Evolutionary conservation across 352 stramenopile genomes (phyloP).

Genomic region (Phytophthora boehmeriae): DNA sequence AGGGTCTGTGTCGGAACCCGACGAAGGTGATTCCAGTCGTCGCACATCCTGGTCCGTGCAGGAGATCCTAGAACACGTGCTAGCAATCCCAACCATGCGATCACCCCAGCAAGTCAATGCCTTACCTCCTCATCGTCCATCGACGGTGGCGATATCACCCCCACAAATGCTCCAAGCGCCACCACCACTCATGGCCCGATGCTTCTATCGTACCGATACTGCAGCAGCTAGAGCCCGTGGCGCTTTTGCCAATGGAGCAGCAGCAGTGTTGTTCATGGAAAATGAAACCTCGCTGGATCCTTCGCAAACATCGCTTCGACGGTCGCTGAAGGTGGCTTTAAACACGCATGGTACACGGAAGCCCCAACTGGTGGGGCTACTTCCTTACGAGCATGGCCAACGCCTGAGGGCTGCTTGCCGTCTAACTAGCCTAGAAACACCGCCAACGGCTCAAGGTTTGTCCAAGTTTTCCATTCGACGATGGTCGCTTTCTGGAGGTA

Average conservation of each 20-base stretch:
- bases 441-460: slow-evolving; percentile 6
- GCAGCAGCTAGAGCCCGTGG: slow-evolving; percentile 34
- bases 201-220: slow-evolving; percentile 59
- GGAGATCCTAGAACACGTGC: slow-evolving; percentile 18
- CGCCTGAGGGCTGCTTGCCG: slow-evolving; percentile 25
- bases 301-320: slow-evolving; percentile 36
- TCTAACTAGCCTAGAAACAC: slow-evolving; percentile 11
- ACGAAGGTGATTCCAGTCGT: slow-evolving; percentile 29
- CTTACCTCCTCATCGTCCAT: slow-evolving; percentile 16
- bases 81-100: slow-evolving; percentile 9
- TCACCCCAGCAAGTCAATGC: slow-evolving; percentile 4
- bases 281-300: slow-evolving; percentile 28
- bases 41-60: slow-evolving; percentile 36
- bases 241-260: slow-evolving; percentile 53
- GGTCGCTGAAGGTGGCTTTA: slow-evolving; percentile 11
- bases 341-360: slow-evolving; percentile 12
- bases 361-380: slow-evolving; percentile 28
- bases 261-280: slow-evolving; percentile 54
- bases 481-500: slow-evolving; percentile 15
- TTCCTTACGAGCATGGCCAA: slow-evolving; percentile 32
- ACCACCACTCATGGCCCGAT: slow-evolving; percentile 45
- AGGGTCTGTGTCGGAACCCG: slow-evolving; percentile 17
- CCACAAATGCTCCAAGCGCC: slow-evolving; percentile 24
- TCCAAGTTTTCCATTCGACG: slow-evolving; percentile 5
- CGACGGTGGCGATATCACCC: slow-evolving; percentile 18